Evolutionary conservation across 2,329 filamentous ascomycete species (phyloP).

Genomic region (Colletotrichum sp.): DNA sequence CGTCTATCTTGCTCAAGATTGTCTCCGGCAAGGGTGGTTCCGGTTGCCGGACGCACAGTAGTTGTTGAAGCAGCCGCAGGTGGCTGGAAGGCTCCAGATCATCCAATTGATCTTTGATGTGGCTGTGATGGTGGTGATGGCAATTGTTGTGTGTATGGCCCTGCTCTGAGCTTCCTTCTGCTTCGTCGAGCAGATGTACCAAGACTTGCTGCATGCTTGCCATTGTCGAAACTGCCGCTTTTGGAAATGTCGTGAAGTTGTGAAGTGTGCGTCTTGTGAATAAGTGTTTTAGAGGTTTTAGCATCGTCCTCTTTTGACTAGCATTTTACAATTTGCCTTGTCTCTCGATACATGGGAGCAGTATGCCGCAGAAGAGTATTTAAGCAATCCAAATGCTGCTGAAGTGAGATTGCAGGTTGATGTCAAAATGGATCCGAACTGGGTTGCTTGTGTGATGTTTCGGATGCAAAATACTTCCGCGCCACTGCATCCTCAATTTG

Average conservation of each 20-base stretch:
- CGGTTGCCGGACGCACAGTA: constrained; percentile 31
- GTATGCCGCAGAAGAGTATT: neutral
- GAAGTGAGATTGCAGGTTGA: neutral
- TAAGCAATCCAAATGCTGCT: neutral
- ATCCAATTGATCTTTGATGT: constrained; percentile 6
- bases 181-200: neutral
- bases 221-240: neutral
- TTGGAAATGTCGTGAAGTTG: neutral
- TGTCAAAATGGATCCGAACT: neutral
- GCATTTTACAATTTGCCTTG: neutral
- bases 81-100: constrained; percentile 15
- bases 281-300: neutral
- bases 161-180: neutral
- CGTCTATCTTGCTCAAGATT: constrained; percentile 24
- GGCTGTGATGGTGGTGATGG: neutral
- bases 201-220: neutral
- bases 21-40: constrained; percentile 20
- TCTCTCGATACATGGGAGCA: neutral
- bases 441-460: neutral
- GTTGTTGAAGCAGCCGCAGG: constrained; percentile 22
- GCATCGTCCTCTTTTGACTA: neutral
- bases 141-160: neutral
- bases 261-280: neutral
- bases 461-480: constrained; percentile 8
- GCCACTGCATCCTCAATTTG: neutral